Evolutionary conservation across 768 basidiomycete genomes (phyloP).

Genomic region (Lactarius hatsudake): DNA sequence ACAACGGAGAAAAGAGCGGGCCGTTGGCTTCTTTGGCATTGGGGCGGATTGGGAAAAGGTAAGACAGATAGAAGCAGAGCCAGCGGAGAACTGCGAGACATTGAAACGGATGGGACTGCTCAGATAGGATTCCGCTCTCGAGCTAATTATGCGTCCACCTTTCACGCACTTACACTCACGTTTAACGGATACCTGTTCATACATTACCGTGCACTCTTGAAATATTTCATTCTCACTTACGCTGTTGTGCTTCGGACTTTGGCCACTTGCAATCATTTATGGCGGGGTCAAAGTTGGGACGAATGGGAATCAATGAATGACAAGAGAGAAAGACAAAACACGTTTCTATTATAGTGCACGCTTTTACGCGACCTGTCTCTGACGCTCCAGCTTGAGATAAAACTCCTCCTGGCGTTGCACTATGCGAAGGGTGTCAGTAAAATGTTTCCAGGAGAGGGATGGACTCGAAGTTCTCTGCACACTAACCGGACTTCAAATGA

Average conservation of each 20-base stretch:
- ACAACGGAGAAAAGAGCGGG: constrained; percentile 67
- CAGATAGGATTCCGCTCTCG: constrained; percentile 33
- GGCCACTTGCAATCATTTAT: not conserved
- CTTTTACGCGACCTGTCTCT: constrained; percentile 36
- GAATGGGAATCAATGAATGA: not conserved
- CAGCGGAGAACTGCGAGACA: constrained; percentile 74
- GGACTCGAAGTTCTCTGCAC: not conserved
- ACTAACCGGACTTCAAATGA: constrained; percentile 74
- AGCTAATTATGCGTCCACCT: constrained; percentile 16
- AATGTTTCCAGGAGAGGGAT: not conserved
- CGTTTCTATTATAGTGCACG: constrained; percentile 17
- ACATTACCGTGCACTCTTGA: not conserved
- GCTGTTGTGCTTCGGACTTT: not conserved
- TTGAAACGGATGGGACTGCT: constrained; percentile 61
- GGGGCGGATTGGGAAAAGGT: constrained; percentile 94
- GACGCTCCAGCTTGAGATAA: constrained; percentile 81
- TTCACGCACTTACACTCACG: not conserved
- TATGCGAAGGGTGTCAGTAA: constrained; percentile 33
- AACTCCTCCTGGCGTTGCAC: constrained; percentile 81
- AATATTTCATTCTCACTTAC: not conserved
- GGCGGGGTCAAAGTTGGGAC: not conserved
- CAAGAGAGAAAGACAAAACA: constrained; percentile 10
- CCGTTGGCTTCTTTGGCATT: constrained; percentile 86
- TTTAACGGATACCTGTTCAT: constrained; percentile 16
- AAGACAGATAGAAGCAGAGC: constrained; percentile 63